phyloP scores from a whole-genome alignment of 2,329 filamentous ascomycete species.

The Aspergillus sp. region DNA sequence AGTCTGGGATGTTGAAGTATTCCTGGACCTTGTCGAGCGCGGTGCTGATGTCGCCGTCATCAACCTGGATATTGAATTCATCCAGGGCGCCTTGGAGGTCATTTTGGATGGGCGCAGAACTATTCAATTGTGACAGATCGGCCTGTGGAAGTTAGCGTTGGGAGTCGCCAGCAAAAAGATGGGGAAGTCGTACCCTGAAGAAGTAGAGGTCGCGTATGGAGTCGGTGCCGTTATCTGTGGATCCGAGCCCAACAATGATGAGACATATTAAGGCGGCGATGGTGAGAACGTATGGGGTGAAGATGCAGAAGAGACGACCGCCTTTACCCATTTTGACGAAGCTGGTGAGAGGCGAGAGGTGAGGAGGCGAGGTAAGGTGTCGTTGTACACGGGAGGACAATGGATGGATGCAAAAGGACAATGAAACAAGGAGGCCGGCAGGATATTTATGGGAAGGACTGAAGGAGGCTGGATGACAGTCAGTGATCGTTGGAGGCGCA shows the following conservation, averaged over 20 bases:
- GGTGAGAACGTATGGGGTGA: slow-evolving; percentile 80
- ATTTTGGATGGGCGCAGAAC: slow-evolving; percentile 40
- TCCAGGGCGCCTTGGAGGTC: slow-evolving; percentile 33
- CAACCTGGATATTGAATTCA: slow-evolving; percentile 34
- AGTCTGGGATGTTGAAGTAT: slow-evolving; percentile 64
- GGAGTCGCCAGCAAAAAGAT: not conserved
- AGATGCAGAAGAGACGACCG: slow-evolving; percentile 82
- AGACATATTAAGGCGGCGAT: slow-evolving; percentile 72
- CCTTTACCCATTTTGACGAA: slow-evolving; percentile 61
- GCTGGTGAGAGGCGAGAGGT: not conserved
- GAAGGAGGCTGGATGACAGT: not conserved
- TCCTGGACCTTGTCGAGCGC: slow-evolving; percentile 38
- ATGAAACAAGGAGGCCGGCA: not conserved
- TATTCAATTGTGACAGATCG: slow-evolving; percentile 62
- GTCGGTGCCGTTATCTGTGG: slow-evolving; percentile 50
- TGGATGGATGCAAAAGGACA: not conserved
- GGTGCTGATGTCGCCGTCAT: slow-evolving; percentile 38
- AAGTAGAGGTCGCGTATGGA: slow-evolving; percentile 57
- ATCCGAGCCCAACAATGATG: slow-evolving; percentile 57
- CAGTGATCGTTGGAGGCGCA: not conserved
- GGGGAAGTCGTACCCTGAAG: slow-evolving; percentile 40
- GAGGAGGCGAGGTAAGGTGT: not conserved
- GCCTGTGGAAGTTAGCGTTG: slow-evolving; percentile 38
- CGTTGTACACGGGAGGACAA: not conserved
- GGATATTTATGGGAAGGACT: not conserved